Evolutionary conservation across 2,329 filamentous ascomycete genomes (phyloP).

Genomic region (Calycina herbarum): DNA sequence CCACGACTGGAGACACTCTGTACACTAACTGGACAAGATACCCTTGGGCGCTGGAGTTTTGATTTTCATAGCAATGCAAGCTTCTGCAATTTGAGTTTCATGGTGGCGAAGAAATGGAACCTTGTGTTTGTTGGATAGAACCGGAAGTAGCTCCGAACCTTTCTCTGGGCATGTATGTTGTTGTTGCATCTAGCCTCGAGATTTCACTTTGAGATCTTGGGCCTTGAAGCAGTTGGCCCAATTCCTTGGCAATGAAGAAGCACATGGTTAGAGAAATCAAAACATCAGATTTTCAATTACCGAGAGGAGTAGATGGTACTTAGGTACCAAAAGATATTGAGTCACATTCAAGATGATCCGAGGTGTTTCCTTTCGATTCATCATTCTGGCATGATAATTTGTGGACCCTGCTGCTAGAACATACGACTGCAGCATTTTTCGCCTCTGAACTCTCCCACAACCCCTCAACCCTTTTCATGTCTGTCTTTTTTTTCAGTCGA

Average conservation of each 20-base stretch:
- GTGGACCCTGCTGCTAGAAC: not conserved
- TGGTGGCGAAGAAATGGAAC: not conserved
- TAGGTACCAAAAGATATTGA: not conserved
- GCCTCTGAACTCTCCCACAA: not conserved
- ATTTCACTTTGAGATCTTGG: not conserved
- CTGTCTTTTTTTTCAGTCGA: not conserved
- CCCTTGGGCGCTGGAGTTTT: not conserved
- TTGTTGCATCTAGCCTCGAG: no score
- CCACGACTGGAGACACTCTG: not conserved
- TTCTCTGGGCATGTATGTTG: not conserved
- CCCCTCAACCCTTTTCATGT: not conserved
- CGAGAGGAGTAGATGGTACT: not conserved
- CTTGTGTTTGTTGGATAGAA: not conserved
- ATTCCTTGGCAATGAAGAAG: not conserved
- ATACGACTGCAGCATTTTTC: not conserved
- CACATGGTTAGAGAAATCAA: not conserved
- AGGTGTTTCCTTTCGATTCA: not conserved
- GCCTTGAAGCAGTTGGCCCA: not conserved
- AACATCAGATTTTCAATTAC: not conserved
- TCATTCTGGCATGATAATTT: not conserved
- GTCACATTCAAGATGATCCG: not conserved
- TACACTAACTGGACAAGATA: conserved; percentile 1
- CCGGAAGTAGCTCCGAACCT: not conserved
- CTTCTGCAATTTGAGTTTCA: not conserved
- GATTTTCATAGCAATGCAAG: not conserved